Base-by-base conservation (phyloP, 1,139 yeast genomes). In the Lodderomyces theae region DNA sequence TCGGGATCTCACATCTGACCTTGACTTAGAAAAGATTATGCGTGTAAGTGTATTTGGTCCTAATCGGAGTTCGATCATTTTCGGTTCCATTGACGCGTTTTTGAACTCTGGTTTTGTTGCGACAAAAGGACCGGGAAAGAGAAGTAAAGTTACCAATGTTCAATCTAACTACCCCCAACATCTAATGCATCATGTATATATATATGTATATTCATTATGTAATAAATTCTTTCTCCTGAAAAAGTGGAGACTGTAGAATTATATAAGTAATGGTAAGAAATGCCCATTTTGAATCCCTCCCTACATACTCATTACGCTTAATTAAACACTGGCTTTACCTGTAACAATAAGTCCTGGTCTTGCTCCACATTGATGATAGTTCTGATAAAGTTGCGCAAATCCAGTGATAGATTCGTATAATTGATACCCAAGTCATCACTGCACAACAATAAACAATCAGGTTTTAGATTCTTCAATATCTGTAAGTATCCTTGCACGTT, bases 401-500 rank as follows among this genome's bases (percentile, higher is more conserved):
- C 77, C 40, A 54, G 56, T n/a, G 71, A 67, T 41, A 64, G 49
- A 36, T 50, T 56, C 32, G 46, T 43, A 22, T 38, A 42, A 7
- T 59, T 43, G 12, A 72, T 54, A 3, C 77, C 77, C 54, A 72
- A 60, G 52, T 72, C 77, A 42, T 69, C 76, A 26, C 67, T 51
- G 52, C 77, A 72, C 30, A 71, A 59, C 38, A 70, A 56, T 38
- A 72, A 57, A 54, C 64, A 58, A 46, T 72, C 77, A 0, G 77
- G 77, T 49, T 60, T 61, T 42, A 72, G 57, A 44, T 66, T 72
- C 54, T 69, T 71, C 42, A 72, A 47, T 9, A 70, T 54, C 43
- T 64, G 69, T 44, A 67, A 60, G 50, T 68, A 72, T 2, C 77
- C 77, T 44, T 68, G 68, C 36, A 70, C 54, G 49, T 70, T 72